A percentile compares a stretch with the other conserved stretches of the same genome.
These are phyloP conservation scores for Aspergillus taichungensis DNA, from an alignment of 495 filamentous ascomycete genomes.

Conservation along the genomic window DNA sequence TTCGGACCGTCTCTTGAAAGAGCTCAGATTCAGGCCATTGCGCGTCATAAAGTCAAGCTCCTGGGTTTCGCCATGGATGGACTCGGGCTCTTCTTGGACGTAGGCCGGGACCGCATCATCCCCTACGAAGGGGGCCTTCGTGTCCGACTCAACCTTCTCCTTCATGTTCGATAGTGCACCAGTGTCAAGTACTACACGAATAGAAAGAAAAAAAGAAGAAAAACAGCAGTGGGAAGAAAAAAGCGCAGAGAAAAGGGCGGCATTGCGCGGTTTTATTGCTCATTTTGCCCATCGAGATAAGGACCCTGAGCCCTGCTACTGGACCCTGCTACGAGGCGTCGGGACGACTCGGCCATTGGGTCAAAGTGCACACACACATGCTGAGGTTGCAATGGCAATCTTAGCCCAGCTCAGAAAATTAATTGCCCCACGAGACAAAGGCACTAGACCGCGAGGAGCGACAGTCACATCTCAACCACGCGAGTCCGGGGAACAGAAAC, in stretches of 20 bases:
- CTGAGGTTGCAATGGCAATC: constrained; percentile 3
- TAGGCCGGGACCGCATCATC: neutral
- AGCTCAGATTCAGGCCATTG: constrained; percentile 40
- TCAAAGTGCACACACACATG: neutral
- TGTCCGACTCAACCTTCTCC: too few species aligned
- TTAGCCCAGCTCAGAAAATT: too few species aligned
- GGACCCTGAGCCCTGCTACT: neutral
- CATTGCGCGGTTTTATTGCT: neutral
- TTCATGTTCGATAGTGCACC: too few species aligned
- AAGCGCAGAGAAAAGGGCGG: neutral
- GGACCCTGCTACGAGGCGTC: too few species aligned
- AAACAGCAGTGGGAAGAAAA: neutral
- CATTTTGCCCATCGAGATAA: neutral
- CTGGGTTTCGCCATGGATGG: neutral
- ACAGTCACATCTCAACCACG: neutral
- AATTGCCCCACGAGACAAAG: too few species aligned
- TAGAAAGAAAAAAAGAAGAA: neutral
- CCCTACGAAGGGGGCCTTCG: too few species aligned
- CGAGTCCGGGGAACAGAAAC: neutral
- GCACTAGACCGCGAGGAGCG: too few species aligned
- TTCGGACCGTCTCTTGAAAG: constrained; percentile 26
- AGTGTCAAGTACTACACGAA: too few species aligned
- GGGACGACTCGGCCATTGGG: too few species aligned
- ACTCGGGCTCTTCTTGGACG: neutral
- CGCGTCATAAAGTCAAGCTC: constrained; percentile 34